Evolutionary conservation across 345 rosid genomes (phyloP), one percentile per base, ranked within the genome.

Genomic region (Turritis glabra): DNA sequence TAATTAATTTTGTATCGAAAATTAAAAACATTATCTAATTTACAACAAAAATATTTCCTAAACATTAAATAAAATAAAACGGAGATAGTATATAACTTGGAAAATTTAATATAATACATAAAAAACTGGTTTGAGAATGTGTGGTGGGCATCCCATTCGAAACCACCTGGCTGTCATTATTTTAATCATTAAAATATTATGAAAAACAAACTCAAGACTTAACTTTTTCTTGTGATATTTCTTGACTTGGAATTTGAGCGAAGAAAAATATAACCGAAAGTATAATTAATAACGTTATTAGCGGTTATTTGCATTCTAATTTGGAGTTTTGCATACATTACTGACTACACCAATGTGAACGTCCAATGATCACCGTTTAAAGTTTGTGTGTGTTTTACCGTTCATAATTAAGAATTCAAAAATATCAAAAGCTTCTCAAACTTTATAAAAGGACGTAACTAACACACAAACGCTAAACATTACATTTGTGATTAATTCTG

Each of bases 121-220:
- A 4, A 35, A 10, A 35, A 12, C 10, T 32, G 37, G 13, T 35
- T n/a, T 14, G 44, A 58, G 67, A 58, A 67, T 75, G 53, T 67
- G 73, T 67, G 79, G 73, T 67, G 67, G 58, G 50, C 46, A 48
- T 67, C 21, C 50, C 10, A 27, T 43, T 48, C 18, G 35, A 58
- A 67, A 50, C 68, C 61, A 75, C 68, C 73, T 75, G 79, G 62
- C 68, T 75, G 15, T 46, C n/a, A 19, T 67, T 48, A 58, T 75
- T 26, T 58, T 38, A 67, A 67, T 75, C 46, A 74, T 54, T 26
- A 23, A 74, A 64, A 56, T 56, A 26, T 9, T 27, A 22, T 37
- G 11, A 53, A n/a, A n/a, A n/a, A n/a, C 1, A 19, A 48, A 32
- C 52, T 38, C 53, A 17, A 40, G 0, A 23, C n/a, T 43, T 30